Evolutionary conservation across 257 asterid species (phyloP), one percentile per base, ranked within the genome.

Genomic region (Ilex aquifolium): DNA sequence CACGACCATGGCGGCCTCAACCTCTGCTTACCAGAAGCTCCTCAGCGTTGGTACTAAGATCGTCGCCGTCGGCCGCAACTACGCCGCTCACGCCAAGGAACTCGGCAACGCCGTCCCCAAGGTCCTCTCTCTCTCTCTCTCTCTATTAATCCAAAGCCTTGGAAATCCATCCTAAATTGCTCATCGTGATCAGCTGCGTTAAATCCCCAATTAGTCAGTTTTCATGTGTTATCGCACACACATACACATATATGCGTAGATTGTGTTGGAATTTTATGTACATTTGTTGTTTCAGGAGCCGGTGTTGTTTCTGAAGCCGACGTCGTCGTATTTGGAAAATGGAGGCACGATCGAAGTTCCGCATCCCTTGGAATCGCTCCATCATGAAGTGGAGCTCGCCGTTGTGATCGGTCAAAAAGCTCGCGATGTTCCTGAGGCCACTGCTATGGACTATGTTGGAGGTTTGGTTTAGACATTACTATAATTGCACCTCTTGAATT

Each of bases 301-400:
- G 49, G 96, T 91, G 68, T 81, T 91, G 83, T 91, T 91, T 79
- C 64, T 91, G 88, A 91, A 91, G 88, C 98, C 98, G 21, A 91
- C 98, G 74, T 66, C 95, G 60, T 91, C 98, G 79, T 91, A 84
- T 79, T 65, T 91, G 81, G 84, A 72, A 70, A 85, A 88, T 59
- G 98, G 98, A 65, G 98, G 96, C 1, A 83, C 62, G 67, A 88
- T 91, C 51, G 87, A 88, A 81, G 86, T 91, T 56, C 98, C 98
- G 57, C 82, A 86, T 68, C 83, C 87, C 44, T 80, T 88, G 78
- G 88, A 78, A 62, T 82, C 90, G 46, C 82, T 88, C 71, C 88
- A 91, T 83, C 95, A 86, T 59, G 98, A 91, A 85, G 98, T 88
- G 75, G 98, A 91, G 85, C 79, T 91, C 76, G 98, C 98, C 42